Base-by-base conservation (phyloP, 805 yeast species). In the Spathaspora hagerdaliae region DNA sequence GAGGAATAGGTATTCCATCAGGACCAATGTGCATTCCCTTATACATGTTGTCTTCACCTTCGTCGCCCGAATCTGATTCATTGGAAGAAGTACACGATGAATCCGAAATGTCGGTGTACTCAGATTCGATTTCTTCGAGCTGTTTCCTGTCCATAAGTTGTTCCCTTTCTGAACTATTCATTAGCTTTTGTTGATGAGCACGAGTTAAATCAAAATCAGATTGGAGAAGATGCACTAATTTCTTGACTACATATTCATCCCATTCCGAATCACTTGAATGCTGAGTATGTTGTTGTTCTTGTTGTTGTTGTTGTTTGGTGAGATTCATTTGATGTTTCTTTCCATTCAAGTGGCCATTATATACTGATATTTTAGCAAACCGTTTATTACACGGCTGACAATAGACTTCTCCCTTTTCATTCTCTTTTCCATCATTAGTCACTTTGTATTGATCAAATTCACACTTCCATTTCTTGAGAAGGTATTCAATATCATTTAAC, bases 1-100 rank as follows among this genome's bases (percentile, higher is more conserved):
- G 81, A 1, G 99, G 99, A 27, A 94, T 88, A 0, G 97, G 97
- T 36, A 75, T 77, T 0, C 97, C 97, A 63, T 91, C 97, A 14
- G 87, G 77, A 0, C 96, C 98, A 0, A 87, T 43, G 0, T 96
- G 96, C 45, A 87, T 62, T 48, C 75, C 74, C 7, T 57, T 67
- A 31, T 60, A 61, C 6, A 63, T 69, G 10, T 63, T 73, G 9
- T 58, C 67, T 1, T 65, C 71, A 0, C 55, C 63, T n/a, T 42
- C 47, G 10, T 43, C 46, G 15, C 27, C 13, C 11, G 55, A 51
- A 2, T 61, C 61, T 10, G 31, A 24, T 15, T 37, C 37, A 3
- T 34, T 13, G 11, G 35, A 42, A 6, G 31, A 27, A 27, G 39
- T 39, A 10, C 34, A 39, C 10, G 12, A 11, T 8, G 14, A 12